These are phyloP conservation scores for Pachysandra terminalis DNA, from an alignment of 164 flowering plant species.

Conservation along the genomic window DNA sequence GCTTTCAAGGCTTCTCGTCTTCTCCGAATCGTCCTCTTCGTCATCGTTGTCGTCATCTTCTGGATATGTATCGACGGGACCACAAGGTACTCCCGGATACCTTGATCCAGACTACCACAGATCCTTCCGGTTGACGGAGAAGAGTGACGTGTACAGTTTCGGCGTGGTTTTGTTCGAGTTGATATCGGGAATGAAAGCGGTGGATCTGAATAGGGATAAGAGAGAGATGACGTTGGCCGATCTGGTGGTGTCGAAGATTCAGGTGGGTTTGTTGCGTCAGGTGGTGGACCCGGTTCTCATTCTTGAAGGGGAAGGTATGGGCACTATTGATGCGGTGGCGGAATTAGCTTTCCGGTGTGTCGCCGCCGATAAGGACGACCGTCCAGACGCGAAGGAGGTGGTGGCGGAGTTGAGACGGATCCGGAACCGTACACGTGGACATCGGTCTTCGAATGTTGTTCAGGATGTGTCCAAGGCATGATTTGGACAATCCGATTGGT, in stretches of 20 bases:
- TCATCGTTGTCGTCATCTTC: conserved; percentile 13
- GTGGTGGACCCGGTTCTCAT: conserved; percentile 62
- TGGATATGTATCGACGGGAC: conserved; percentile 79
- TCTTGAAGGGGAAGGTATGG: conserved; percentile 33
- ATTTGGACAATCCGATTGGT: background rate
- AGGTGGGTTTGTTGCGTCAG: conserved; percentile 56
- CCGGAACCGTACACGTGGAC: conserved; percentile 28
- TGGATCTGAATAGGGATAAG: conserved; percentile 66
- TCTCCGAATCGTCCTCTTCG: conserved; percentile 33
- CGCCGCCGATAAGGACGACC: conserved; percentile 85
- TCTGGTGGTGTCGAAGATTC: conserved; percentile 70
- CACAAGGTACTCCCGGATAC: conserved; percentile 98
- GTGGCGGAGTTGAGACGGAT: conserved; percentile 69
- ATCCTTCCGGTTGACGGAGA: conserved; percentile 79
- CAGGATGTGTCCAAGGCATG: background rate
- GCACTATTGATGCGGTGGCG: conserved; percentile 53
- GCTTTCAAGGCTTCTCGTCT: conserved; percentile 58
- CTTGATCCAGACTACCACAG: conserved; percentile 86
- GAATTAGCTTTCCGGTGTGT: conserved; percentile 89
- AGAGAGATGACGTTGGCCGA: conserved; percentile 75
- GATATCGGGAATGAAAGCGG: conserved; percentile 76
- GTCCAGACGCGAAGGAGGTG: conserved; percentile 75
- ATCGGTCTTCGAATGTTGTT: conserved; percentile 2
- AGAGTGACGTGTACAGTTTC: conserved; percentile 93
- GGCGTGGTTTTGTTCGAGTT: conserved; percentile 88